Conservation (phyloP, 164 flowering plant genomes). For the Hamamelis virginiana region DNA sequence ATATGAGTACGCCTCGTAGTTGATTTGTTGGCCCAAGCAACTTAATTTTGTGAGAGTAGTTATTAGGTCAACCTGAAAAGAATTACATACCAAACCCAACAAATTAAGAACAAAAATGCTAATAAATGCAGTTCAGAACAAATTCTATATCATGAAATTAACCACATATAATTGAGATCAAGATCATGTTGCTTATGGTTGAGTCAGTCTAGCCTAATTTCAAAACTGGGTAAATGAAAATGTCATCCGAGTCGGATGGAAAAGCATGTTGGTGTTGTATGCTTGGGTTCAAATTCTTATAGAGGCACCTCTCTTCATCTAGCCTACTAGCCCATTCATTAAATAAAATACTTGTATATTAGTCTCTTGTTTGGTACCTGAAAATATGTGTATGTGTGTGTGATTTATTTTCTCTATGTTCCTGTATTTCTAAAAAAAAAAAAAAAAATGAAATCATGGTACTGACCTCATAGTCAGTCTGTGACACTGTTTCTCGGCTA, state of each 20-base stretch:
- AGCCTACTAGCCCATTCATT: too few relatives aligned
- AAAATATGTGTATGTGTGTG: too few relatives aligned
- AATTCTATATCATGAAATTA: neutral
- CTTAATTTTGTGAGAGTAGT: conserved; percentile 84
- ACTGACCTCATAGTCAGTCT: conserved; percentile 89
- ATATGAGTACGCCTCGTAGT: conserved; percentile 86
- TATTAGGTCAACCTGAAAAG: conserved; percentile 84
- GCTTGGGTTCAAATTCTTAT: too few relatives aligned
- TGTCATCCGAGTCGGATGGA: too few relatives aligned
- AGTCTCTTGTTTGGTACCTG: too few relatives aligned
- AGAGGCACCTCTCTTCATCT: too few relatives aligned
- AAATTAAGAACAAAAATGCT: neutral
- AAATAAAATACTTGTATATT: too few relatives aligned
- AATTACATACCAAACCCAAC: conserved; percentile 1
- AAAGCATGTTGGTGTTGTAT: too few relatives aligned
- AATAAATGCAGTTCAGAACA: neutral
- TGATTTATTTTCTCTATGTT: neutral
- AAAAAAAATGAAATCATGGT: neutral
- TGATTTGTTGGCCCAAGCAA: conserved; percentile 76
- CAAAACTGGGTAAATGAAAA: neutral
- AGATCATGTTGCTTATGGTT: neutral
- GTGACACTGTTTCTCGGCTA: conserved; percentile 90
- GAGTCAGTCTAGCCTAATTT: neutral
- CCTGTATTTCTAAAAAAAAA: neutral
- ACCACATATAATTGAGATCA: neutral